Base-by-base conservation (phyloP, 495 filamentous ascomycete genomes). In the Neurospora terricola region DNA sequence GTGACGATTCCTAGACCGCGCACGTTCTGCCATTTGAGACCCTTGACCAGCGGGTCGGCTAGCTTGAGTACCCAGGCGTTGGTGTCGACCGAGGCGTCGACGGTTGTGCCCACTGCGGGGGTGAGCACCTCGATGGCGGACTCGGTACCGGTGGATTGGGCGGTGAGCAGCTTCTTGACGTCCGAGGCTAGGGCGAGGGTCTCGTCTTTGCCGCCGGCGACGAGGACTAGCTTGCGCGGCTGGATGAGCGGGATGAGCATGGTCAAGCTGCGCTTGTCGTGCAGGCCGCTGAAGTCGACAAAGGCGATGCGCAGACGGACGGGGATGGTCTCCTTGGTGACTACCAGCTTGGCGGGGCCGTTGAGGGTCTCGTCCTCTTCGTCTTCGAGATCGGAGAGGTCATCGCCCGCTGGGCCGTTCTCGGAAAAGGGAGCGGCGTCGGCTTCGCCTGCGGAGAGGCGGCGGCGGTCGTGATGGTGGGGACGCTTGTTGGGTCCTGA, bases 11-110 rank as follows among this genome's bases (percentile, higher is more conserved):
- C 93, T 8, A 98, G 84, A 7, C 91, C 94, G 74, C 91, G 88
- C 69, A 98, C 93, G 71, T 94, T 93, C 85, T 98, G 96, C 96
- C 96, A 98, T 78, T 92, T 93, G 30, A 99, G 84, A 34, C 91
- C 88, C 76, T 91, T 91, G 38, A 96, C 90, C 36, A 99, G 88
- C 48, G 87, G 83, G 73, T 94, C 92, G 72, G 91, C 93, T 38
- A 99, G 86, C 77, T 93, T 97, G 69, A 98, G 91, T 37, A 91
- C 90, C 96, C 96, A 99, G 30, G 96, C 95, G 79, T 98, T 98
- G 8, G 94, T 98, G 77, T 99, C 96, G 43, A 98, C 94, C 76
- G 94, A 97, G 16, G 95, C 96, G 80, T 98, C 90, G 69, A 98
- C 86, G 3, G 85, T 83, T 69, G 86, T 83, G 18, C 94, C 93